phyloP scores from a whole-genome alignment of 352 stramenopile species.

The Phytopythium litorale region DNA sequence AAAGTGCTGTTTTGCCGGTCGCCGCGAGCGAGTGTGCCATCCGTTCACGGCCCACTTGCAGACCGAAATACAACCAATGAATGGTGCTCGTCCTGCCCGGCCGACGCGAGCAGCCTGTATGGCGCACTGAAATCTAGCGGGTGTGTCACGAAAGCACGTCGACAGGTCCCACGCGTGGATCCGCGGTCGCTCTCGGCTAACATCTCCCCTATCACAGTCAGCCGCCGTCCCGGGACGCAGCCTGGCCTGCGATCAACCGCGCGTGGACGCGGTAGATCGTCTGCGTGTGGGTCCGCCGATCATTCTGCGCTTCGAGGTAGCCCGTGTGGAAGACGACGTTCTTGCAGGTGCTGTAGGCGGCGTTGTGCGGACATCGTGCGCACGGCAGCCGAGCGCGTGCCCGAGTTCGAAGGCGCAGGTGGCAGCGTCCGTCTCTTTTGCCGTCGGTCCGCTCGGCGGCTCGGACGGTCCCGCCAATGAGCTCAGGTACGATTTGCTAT shows the following conservation, averaged over 20 bases:
- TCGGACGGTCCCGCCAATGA: conserved; percentile 57
- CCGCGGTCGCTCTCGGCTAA: conserved; percentile 46
- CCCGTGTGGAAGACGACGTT: conserved; percentile 56
- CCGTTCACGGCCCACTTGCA: conserved; percentile 49
- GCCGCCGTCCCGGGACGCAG: conserved; percentile 41
- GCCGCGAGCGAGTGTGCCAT: conserved; percentile 44
- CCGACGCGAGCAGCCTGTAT: conserved; percentile 41
- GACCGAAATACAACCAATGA: conserved; percentile 68
- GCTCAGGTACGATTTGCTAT: conserved; percentile 67
- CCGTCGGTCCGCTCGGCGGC: conserved; percentile 12
- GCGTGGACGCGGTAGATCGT: conserved; percentile 59
- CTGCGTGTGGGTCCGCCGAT: conserved; percentile 63
- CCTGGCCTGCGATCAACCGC: conserved; percentile 53
- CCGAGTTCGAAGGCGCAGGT: conserved; percentile 51
- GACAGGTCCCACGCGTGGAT: conserved; percentile 77
- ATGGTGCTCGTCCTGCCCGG: conserved; percentile 76
- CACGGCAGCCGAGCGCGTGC: conserved; percentile 58
- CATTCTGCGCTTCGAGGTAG: conserved; percentile 61
- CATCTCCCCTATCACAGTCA: conserved; percentile 72
- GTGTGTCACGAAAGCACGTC: no score
- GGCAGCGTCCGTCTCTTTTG: conserved; percentile 31
- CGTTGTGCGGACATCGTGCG: conserved; percentile 55
- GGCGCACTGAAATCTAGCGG: no score
- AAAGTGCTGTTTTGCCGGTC: conserved; percentile 37
- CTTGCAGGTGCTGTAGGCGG: conserved; percentile 58